Conservation (phyloP, 495 filamentous ascomycete species). For the Choiromyces venosus region DNA sequence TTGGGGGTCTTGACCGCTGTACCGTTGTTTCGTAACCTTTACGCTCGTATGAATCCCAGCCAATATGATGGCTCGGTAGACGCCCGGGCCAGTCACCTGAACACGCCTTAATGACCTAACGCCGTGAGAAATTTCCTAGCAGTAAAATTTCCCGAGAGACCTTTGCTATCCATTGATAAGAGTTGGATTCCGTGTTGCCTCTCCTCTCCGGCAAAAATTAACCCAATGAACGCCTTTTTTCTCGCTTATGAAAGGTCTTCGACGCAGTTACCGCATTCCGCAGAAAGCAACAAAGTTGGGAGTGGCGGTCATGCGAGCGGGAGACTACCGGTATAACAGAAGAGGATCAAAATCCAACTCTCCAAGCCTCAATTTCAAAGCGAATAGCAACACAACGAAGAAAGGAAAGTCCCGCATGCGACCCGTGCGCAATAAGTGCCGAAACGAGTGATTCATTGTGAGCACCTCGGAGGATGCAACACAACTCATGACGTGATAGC, state of each 20-base stretch:
- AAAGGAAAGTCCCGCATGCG: not conserved
- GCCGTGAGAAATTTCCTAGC: not conserved
- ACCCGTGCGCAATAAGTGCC: not conserved
- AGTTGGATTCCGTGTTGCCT: not conserved
- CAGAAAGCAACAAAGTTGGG: not conserved
- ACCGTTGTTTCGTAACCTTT: not conserved
- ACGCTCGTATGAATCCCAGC: not conserved
- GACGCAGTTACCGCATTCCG: not conserved
- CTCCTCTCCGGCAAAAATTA: not conserved
- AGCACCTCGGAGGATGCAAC: not conserved
- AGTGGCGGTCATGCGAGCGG: not conserved
- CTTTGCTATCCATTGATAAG: not conserved
- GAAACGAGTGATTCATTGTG: not conserved
- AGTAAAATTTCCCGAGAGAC: no score
- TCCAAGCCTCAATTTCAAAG: not conserved
- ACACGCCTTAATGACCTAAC: not conserved
- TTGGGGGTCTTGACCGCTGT: not conserved
- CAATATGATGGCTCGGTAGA: not conserved
- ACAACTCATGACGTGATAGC: not conserved
- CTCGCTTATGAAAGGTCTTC: not conserved
- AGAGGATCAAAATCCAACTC: not conserved
- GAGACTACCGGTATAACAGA: not conserved
- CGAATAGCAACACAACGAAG: not conserved
- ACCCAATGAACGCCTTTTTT: not conserved
- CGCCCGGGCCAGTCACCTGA: not conserved